Evolutionary conservation across 352 stramenopile species (phyloP), one percentile per base, ranked within the genome.

Genomic region (Globisporangium uncinulatum): DNA sequence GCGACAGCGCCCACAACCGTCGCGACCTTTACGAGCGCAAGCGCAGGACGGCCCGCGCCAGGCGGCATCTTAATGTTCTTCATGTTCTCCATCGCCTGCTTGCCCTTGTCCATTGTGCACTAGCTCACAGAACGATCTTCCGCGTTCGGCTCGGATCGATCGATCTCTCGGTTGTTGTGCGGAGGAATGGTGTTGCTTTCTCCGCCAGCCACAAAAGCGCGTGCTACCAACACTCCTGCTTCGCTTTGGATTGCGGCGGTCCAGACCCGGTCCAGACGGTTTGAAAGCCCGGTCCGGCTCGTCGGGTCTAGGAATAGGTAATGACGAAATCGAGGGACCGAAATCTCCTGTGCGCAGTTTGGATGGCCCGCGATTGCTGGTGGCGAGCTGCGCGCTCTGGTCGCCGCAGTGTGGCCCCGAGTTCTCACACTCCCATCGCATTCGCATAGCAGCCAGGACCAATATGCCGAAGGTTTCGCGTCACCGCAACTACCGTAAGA

Each of bases 401-500:
- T 11, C 20, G 31, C 46, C 53, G 39, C 51, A 43, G 37, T 39
- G 42, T 45, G 55, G 43, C 44, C 61, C 42, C 42, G 17, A 19
- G 17, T 24, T 29, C 42, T 54, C 69, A 69, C 76, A 83, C 75
- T 84, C 77, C 69, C 69, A 77, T 78, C 73, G 69, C 69, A 81
- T 77, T 86, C 71, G 70, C 70, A 83, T 86, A 80, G 66, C 69
- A 66, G 53, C 76, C 70, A 83, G 76, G 74, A 74, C 58, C 76
- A 87, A 73, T 69, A 94, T 94, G 85, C 83, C 83, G 52, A 94
- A 94, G 78, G 84, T 81, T 72, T 92, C 79, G 63, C 83, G 81
- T 70, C 83, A 93, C 62, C 81, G 83, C 59, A 94, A 94, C 70
- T 93, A 99, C 88, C 89, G 96, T 67, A 98, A 99, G 86, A 99